A percentile compares a stretch with the other conserved stretches of the same genome.
Evolutionary conservation across 345 rosid genomes (phyloP).

Genomic region (Capsella bursapastoris): DNA sequence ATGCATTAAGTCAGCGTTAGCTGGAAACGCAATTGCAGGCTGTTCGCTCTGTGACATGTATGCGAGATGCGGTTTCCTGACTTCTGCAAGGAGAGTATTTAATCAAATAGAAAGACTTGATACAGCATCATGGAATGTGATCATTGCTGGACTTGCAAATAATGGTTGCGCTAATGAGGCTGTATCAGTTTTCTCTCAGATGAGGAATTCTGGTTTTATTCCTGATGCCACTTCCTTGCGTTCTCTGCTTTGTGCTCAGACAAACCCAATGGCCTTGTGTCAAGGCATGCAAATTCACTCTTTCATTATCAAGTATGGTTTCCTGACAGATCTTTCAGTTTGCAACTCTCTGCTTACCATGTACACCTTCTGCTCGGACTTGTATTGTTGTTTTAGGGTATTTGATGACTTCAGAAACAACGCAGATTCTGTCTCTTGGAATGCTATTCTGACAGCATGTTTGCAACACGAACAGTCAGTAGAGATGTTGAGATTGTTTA

Average conservation of each 20-base stretch:
- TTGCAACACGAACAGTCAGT: constrained; percentile 56
- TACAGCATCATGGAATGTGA: constrained; percentile 64
- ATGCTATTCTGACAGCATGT: constrained; percentile 70
- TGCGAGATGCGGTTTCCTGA: constrained; percentile 55
- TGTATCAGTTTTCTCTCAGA: constrained; percentile 43
- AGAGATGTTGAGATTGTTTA: constrained; percentile 63
- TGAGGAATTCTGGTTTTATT: constrained; percentile 46
- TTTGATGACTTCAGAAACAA: constrained; percentile 58
- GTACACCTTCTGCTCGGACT: constrained; percentile 58
- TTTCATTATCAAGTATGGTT: constrained; percentile 55
- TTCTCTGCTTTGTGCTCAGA: constrained; percentile 57
- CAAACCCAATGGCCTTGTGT: constrained; percentile 38
- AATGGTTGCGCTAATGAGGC: constrained; percentile 48
- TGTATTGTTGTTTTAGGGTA: constrained; percentile 49
- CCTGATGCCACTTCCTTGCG: constrained; percentile 58
- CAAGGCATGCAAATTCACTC: constrained; percentile 64
- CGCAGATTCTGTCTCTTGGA: constrained; percentile 73
- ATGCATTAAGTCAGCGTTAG: constrained; percentile 57
- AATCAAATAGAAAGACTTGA: constrained; percentile 57
- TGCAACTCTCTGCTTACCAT: constrained; percentile 63
- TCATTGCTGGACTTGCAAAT: constrained; percentile 62
- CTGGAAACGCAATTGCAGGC: constrained; percentile 48
- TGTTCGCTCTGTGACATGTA: constrained; percentile 67
- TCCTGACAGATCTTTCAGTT: constrained; percentile 47
- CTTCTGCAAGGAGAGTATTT: constrained; percentile 52